Evolutionary conservation across 2,329 filamentous ascomycete genomes (phyloP), one percentile per base, ranked within the genome.

Genomic region (Calonectria naviculata): DNA sequence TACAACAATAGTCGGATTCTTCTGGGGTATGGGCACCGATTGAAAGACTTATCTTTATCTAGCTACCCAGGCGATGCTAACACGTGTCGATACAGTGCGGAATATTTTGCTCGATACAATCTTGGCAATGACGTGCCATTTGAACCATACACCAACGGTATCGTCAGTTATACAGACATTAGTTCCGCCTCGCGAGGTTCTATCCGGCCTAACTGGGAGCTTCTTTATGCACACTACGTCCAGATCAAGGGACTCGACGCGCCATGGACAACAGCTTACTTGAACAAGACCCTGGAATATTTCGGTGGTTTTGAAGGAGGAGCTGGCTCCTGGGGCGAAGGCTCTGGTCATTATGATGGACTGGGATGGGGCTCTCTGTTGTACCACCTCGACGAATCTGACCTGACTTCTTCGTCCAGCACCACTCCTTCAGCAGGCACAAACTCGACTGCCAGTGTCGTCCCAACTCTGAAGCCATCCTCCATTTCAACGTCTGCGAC

Each of bases 1-100:
- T 75, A 73, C 7, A 71, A 73, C 15, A 46, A 75, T 12, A 75
- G 70, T 12, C 74, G 71, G 1, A 75, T 75, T 3, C 73, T 75
- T 2, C 67, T 73, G 1, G 74, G 74, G 74, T 74, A 67, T n/a
- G 69, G 68, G 15, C 8, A 7, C n/a, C 15, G 8, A 24, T 24
- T 24, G n/a, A 46, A 12, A 10, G 42, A n/a, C n/a, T n/a, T n/a
- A n/a, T n/a, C n/a, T n/a, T n/a, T n/a, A n/a, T 17, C 19, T 0
- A 12, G 12, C 34, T 1, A 1, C 12, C 12, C 34, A 26, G 2
- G 13, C 5, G 8, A 4, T 9, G 31, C 24, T 13, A 29, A 17
- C 2, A 19, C 10, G 5, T 5, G 0, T 24, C 0, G n/a, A n/a
- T 1, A 2, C 17, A 75, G 74, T 15, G 73, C 73, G 0, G 73